phyloP scores from a whole-genome alignment of 139 green algal genomes.

The Micractinium sp. region DNA sequence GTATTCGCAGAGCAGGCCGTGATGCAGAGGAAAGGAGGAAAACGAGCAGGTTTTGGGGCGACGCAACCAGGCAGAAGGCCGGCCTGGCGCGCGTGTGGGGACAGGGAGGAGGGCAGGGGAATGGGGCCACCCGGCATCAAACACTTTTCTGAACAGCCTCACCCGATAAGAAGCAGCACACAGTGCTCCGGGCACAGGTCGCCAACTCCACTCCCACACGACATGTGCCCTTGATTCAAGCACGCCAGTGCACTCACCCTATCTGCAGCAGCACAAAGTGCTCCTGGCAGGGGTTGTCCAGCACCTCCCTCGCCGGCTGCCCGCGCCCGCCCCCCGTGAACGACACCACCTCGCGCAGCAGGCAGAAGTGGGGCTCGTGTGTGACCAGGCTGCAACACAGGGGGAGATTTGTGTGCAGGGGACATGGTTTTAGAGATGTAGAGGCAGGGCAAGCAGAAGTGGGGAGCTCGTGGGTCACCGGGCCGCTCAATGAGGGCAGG shows the following conservation, averaged over 20 bases:
- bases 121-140: no score
- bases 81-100: no score
- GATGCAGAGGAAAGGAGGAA: background rate
- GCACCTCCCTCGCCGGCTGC: slow-evolving; percentile 82
- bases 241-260: slow-evolving; percentile 50
- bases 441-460: background rate
- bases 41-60: background rate
- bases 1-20: background rate
- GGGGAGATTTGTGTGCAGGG: background rate
- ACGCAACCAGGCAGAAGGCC: background rate
- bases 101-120: no score
- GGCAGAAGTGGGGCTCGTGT: slow-evolving; percentile 96
- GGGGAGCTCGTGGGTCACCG: no score
- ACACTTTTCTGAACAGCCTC: no score
- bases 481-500: no score
- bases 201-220: background rate
- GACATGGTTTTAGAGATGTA: background rate
- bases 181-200: background rate
- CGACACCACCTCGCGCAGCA: slow-evolving; percentile 88
- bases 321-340: slow-evolving; percentile 67
- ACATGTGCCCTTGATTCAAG: background rate
- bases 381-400: slow-evolving; percentile 74
- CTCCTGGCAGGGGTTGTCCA: slow-evolving; percentile 89
- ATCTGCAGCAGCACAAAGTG: slow-evolving; percentile 96
- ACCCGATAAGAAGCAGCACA: background rate